These are phyloP conservation scores for Epichloe sibirici DNA, from an alignment of 2,329 filamentous ascomycete species.

Conservation along the genomic window DNA sequence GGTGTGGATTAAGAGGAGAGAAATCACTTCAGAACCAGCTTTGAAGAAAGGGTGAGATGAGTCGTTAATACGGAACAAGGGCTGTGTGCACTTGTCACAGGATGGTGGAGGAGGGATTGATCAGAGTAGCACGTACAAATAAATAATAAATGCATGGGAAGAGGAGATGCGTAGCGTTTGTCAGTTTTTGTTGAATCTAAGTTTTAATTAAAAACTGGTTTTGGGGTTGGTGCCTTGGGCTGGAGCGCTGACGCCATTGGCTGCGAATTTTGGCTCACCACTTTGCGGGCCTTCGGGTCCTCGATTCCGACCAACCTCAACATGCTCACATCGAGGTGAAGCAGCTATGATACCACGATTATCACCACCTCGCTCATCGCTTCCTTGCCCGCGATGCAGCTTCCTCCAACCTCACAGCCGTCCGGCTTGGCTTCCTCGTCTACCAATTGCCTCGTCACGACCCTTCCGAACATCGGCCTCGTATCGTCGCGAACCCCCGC, in stretches of 20 bases:
- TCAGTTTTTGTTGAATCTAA: neutral
- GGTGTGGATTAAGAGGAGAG: slow-evolving; percentile 22
- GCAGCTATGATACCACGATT: slow-evolving; percentile 25
- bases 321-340: neutral
- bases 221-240: slow-evolving; percentile 3
- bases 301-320: neutral
- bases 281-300: neutral
- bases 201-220: neutral
- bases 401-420: slow-evolving; percentile 14
- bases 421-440: slow-evolving; percentile 18
- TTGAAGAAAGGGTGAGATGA: too few species aligned
- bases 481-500: slow-evolving; percentile 15
- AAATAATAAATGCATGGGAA: too few species aligned
- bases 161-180: neutral
- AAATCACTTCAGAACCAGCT: neutral
- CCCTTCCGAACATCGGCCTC: slow-evolving; percentile 21
- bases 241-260: slow-evolving; percentile 6
- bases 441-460: slow-evolving; percentile 14
- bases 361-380: slow-evolving; percentile 19
- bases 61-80: too few species aligned
- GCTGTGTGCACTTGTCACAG: too few species aligned
- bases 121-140: too few species aligned
- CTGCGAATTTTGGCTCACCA: slow-evolving; percentile 2
- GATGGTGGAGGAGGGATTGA: too few species aligned
- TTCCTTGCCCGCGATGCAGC: slow-evolving; percentile 20